These are phyloP conservation scores for Heterobasidion irregulare DNA, from an alignment of 1,284 basidiomycete species.

Conservation along the genomic window DNA sequence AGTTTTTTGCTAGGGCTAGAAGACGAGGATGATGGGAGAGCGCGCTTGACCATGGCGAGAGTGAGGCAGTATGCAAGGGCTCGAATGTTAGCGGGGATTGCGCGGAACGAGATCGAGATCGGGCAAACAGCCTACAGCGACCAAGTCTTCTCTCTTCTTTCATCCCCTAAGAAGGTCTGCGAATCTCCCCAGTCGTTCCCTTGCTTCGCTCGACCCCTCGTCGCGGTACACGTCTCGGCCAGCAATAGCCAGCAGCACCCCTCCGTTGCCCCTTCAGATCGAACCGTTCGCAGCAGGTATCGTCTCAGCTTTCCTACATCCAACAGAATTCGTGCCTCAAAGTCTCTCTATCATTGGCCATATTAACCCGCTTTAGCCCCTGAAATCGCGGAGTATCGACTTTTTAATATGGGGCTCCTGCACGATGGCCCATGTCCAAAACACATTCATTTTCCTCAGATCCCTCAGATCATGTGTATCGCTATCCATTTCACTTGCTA, in stretches of 20 bases:
- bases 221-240: too few species aligned
- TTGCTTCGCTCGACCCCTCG: neutral
- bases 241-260: too few species aligned
- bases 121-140: neutral
- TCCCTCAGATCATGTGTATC: neutral
- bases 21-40: neutral
- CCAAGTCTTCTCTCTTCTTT: neutral
- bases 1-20: slow-evolving; percentile 7
- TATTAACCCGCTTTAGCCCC: neutral
- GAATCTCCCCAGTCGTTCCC: neutral
- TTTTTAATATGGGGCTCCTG: neutral
- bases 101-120: neutral
- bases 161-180: neutral
- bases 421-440: neutral
- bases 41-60: slow-evolving; percentile 5
- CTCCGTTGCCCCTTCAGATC: too few species aligned
- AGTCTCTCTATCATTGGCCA: neutral
- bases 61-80: neutral
- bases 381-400: neutral
- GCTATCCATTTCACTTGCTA: neutral
- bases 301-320: neutral
- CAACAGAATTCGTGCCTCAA: neutral
- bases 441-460: neutral
- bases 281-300: neutral
- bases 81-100: neutral